Evolutionary conservation across 1,139 yeast species (phyloP).

Genomic region (Suhomyces choctaworum): DNA sequence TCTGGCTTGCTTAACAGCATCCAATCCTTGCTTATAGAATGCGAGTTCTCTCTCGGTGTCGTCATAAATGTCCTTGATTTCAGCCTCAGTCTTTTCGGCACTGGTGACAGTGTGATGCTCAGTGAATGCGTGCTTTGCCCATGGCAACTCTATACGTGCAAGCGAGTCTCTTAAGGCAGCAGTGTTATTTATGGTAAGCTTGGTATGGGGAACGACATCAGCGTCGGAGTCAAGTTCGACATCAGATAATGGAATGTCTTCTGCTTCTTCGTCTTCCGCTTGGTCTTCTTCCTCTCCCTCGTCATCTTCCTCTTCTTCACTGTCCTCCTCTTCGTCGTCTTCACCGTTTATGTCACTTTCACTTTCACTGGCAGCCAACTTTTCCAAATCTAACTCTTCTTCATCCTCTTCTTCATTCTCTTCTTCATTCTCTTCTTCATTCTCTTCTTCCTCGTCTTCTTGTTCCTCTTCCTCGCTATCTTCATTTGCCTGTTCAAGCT

Average conservation of each 20-base stretch:
- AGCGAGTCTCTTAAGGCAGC: slow-evolving; percentile 70
- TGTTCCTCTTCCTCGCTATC: slow-evolving; percentile 30
- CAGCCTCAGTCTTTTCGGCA: slow-evolving; percentile 56
- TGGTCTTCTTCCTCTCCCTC: slow-evolving; percentile 39
- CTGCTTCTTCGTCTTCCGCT: slow-evolving; percentile 51
- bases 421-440: slow-evolving; percentile 31
- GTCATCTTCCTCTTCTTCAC: slow-evolving; percentile 46
- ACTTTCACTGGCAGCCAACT: slow-evolving; percentile 54
- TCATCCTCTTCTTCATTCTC: slow-evolving; percentile 32
- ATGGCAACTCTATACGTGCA: slow-evolving; percentile 68
- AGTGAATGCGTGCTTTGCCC: slow-evolving; percentile 69
- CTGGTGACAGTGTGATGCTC: slow-evolving; percentile 81
- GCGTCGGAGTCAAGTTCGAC: slow-evolving; percentile 85
- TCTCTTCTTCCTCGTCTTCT: slow-evolving; percentile 29
- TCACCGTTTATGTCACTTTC: slow-evolving; percentile 44
- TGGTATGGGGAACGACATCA: slow-evolving; percentile 86
- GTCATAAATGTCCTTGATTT: slow-evolving; percentile 86
- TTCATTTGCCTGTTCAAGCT: slow-evolving; percentile 20
- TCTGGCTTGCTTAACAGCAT: slow-evolving; percentile 78
- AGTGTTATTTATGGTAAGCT: slow-evolving; percentile 73
- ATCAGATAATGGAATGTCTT: slow-evolving; percentile 74
- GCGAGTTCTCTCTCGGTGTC: slow-evolving; percentile 76
- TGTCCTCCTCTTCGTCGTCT: slow-evolving; percentile 45
- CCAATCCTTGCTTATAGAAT: slow-evolving; percentile 83
- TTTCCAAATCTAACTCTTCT: slow-evolving; percentile 51